A percentile compares a stretch with the other conserved stretches of the same genome.
Evolutionary conservation across 345 rosid genomes (phyloP).

Genomic region (Eucalyptus marginata): DNA sequence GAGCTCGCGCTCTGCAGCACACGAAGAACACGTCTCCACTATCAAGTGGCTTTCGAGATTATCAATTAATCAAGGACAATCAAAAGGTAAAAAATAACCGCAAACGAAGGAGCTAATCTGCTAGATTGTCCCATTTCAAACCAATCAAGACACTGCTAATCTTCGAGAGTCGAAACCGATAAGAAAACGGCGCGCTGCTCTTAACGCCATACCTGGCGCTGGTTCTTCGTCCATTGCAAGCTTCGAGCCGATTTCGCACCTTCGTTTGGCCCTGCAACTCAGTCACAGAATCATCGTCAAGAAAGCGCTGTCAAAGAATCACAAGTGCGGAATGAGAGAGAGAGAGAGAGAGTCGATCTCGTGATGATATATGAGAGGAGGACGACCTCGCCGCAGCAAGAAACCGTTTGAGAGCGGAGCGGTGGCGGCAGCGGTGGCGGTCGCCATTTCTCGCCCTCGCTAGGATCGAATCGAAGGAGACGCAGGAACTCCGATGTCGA

Average conservation of each 20-base stretch:
- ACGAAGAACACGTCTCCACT: not conserved
- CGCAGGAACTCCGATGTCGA: not conserved
- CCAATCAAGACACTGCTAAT: not conserved
- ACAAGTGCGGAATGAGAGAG: not conserved
- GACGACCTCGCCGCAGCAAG: not conserved
- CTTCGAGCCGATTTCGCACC: not conserved
- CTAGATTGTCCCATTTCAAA: not conserved
- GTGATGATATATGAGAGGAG: not conserved
- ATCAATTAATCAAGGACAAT: not conserved
- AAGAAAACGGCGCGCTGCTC: not conserved
- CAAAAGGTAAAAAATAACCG: not conserved
- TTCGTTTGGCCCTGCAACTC: not conserved
- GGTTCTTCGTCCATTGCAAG: not conserved
- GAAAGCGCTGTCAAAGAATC: not conserved
- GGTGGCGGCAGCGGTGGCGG: not conserved
- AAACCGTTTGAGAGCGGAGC: not conserved
- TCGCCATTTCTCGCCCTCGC: not conserved
- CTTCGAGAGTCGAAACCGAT: not conserved
- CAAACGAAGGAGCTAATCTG: not conserved
- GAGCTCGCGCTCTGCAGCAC: conserved; percentile 19
- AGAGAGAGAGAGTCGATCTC: not conserved
- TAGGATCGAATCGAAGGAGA: not conserved
- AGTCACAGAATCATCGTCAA: not conserved
- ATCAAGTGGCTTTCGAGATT: not conserved
- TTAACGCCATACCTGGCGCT: not conserved